Base-by-base conservation (phyloP, 2,329 filamentous ascomycete genomes). In the Fusarium lyarnte region DNA sequence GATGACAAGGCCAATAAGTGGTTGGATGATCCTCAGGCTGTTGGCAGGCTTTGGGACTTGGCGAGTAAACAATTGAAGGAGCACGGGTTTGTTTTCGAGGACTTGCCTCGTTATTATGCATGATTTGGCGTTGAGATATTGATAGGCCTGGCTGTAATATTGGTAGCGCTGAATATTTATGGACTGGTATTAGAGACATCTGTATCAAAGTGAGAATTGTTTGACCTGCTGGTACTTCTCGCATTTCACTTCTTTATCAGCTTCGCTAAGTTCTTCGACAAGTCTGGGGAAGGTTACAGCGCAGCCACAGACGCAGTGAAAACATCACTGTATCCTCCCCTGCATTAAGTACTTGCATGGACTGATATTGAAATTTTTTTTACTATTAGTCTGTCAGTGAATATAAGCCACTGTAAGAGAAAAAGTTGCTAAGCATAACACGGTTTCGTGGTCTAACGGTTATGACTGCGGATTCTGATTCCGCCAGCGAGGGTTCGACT, bases 1-100 rank as follows among this genome's bases (percentile, higher is more conserved):
- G 66, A 73, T 6, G 31, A 54, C 6, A 55, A 47, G n/a, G 67
- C 70, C 2, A 66, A 76, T 16, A 72, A 65, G 39, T 77, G 75
- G 70, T 29, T 77, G 12, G 53, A 75, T 13, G 74, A 77, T 14
- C 35, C 29, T 12, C 65, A 70, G 29, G 61, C 66, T 11, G 70
- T 72, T 2, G 27, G 66, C 14, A 72, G 55, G 31, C 21, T 72
- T 13, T 72, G 70, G 70, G 55, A 49, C 21, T 19, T 72, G 35
- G 70, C 60, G 8, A 49, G n/a, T 3, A 58, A 31, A 2, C 70
- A 70, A 7, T 39, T 69, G 2, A 66, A 51, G n/a, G 53, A 58
- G 3, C 65, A 70, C 25, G 70, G 66, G 0, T 73, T 72, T 12
- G 13, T 23, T 2, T 49, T 72, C 29, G 49, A 69, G 13, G 41